A percentile compares a stretch with the other conserved stretches of the same genome.
These are phyloP conservation scores for Marchantia polymorpha DNA, from an alignment of 225 moss, liverwort and hornwort species.

Conservation along the genomic window DNA sequence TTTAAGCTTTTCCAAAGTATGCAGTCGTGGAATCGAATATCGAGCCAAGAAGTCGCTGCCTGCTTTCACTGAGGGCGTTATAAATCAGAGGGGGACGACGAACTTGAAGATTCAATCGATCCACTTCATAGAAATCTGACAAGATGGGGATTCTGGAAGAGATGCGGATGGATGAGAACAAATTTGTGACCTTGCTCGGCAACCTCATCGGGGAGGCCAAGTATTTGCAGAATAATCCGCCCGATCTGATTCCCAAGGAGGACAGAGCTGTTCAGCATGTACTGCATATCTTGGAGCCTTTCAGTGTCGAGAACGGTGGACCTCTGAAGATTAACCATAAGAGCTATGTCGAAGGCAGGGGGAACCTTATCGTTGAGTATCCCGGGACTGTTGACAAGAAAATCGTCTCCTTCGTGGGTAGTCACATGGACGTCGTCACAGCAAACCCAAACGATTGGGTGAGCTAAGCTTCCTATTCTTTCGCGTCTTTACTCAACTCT, in stretches of 20 bases:
- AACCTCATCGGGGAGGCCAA: constrained; percentile 59
- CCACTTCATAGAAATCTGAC: no score
- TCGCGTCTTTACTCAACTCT: neutral
- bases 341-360: constrained; percentile 57
- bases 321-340: constrained; percentile 53
- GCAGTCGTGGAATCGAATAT: no score
- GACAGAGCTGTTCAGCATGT: constrained; percentile 63
- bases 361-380: constrained; percentile 71
- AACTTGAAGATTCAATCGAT: no score
- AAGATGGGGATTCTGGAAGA: neutral
- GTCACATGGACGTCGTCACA: constrained; percentile 71
- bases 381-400: constrained; percentile 45
- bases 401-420: constrained; percentile 69
- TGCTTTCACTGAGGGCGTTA: no score
- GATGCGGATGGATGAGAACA: constrained; percentile 38
- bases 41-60: no score
- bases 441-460: constrained; percentile 69
- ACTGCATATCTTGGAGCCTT: constrained; percentile 47
- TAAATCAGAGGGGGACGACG: no score
- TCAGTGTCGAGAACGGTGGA: constrained; percentile 48
- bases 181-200: constrained; percentile 46
- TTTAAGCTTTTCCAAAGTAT: no score
- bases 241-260: constrained; percentile 54
- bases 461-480: neutral
- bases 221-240: constrained; percentile 65